Percentiles rank a stretch among this genome's conserved stretches.
Conservation (phyloP, 352 stramenopile genomes). For the Pythium volutum region DNA sequence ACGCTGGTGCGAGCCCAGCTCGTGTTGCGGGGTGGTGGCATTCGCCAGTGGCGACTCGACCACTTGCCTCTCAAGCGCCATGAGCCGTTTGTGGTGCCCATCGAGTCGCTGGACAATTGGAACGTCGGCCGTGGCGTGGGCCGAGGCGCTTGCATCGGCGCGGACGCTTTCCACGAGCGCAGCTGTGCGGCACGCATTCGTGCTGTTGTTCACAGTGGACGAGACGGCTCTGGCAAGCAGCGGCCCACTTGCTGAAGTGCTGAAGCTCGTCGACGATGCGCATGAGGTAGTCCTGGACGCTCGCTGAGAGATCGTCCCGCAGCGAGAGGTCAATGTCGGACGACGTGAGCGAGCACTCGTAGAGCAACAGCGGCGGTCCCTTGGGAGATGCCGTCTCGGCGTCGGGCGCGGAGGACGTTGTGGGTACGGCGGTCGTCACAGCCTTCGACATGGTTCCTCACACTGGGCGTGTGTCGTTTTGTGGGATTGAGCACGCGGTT, state of each 20-base stretch:
- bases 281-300: conserved; percentile 42
- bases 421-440: not conserved
- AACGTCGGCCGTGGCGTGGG: too few relatives aligned
- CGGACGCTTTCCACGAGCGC: conserved; percentile 26
- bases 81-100: conserved; percentile 22
- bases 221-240: conserved; percentile 14
- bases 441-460: not conserved
- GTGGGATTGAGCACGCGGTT: too few relatives aligned
- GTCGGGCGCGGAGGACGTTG: not conserved
- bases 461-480: too few relatives aligned
- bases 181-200: conserved; percentile 4
- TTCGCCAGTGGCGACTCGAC: conserved; percentile 11
- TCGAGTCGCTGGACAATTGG: conserved; percentile 34
- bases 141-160: conserved; percentile 26
- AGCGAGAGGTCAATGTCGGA: conserved; percentile 36
- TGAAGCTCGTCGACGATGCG: conserved; percentile 56
- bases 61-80: conserved; percentile 25
- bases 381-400: too few relatives aligned
- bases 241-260: conserved; percentile 42
- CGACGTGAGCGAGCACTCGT: conserved; percentile 36
- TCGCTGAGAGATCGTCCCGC: conserved; percentile 30
- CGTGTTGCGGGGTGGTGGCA: not conserved
- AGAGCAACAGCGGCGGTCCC: not conserved
- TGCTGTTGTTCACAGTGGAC: conserved; percentile 6
- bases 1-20: conserved; percentile 19